A percentile compares a stretch with the other conserved stretches of the same genome.
phyloP scores from a whole-genome alignment of 108 stramenopile genomes.

The Cyclotella kingstonii region DNA sequence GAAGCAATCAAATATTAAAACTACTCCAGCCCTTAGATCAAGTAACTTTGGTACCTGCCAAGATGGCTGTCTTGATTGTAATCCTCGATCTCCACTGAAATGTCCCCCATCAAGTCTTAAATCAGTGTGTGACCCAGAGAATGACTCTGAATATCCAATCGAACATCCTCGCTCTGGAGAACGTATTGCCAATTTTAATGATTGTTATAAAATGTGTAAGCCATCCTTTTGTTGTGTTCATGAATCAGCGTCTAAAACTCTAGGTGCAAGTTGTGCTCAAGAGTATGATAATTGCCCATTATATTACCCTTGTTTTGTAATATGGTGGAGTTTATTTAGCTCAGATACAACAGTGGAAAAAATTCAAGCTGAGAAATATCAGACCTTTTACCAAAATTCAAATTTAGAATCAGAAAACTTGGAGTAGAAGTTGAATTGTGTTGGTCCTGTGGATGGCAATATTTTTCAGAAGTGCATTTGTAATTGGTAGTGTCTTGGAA shows the following conservation, averaged over 20 bases:
- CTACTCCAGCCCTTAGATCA: too few species aligned
- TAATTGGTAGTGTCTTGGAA: too few species aligned
- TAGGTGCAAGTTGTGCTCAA: constrained; percentile 21
- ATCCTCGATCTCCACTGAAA: constrained; percentile 20
- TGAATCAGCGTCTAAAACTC: constrained; percentile 15
- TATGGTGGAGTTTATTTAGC: constrained; percentile 51
- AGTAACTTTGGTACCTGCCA: too few species aligned
- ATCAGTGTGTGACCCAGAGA: constrained; percentile 33
- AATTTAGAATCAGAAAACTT: background rate
- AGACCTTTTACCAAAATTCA: constrained; percentile 30
- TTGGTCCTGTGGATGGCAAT: too few species aligned
- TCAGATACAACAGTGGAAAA: constrained; percentile 38
- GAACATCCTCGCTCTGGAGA: constrained; percentile 4
- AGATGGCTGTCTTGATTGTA: constrained; percentile 19
- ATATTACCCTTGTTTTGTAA: constrained; percentile 45
- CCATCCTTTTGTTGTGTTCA: constrained; percentile 53
- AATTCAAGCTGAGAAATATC: constrained; percentile 27
- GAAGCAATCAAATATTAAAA: too few species aligned
- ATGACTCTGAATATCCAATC: constrained; percentile 9
- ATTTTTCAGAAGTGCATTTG: too few species aligned
- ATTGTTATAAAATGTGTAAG: constrained; percentile 48
- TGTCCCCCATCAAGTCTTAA: constrained; percentile 21
- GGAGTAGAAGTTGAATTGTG: background rate
- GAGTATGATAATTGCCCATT: constrained; percentile 41
- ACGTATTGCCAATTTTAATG: constrained; percentile 26